phyloP scores from a whole-genome alignment of 2,329 filamentous ascomycete species.

The Arthrobotrys megalospora region DNA sequence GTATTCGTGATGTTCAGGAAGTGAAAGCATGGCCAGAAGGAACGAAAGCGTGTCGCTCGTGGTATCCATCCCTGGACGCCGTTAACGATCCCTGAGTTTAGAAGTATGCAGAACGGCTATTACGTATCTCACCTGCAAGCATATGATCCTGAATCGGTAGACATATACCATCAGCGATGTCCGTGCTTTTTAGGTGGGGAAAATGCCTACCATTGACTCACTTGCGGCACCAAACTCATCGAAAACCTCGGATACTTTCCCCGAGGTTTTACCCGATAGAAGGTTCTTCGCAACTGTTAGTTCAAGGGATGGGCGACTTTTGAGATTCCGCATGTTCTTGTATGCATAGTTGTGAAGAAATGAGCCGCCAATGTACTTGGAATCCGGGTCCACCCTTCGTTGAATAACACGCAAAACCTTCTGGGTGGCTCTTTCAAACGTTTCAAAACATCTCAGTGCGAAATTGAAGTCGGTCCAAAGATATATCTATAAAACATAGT shows the following conservation, averaged over 20 bases:
- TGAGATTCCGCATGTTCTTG: constrained; percentile 33
- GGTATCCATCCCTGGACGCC: constrained; percentile 48
- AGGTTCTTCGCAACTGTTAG: constrained; percentile 46
- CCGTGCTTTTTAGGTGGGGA: neutral
- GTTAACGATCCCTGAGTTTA: neutral
- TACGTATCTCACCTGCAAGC: constrained; percentile 54
- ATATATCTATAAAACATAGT: constrained; percentile 24
- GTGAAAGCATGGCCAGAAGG: constrained; percentile 71
- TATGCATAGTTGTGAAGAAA: constrained; percentile 49
- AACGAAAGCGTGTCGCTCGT: constrained; percentile 69
- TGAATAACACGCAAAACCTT: constrained; percentile 21
- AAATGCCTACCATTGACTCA: constrained; percentile 55
- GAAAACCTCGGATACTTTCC: constrained; percentile 23
- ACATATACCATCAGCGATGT: constrained; percentile 9
- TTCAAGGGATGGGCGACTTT: neutral
- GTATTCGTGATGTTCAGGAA: constrained; percentile 67
- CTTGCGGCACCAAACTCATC: constrained; percentile 58
- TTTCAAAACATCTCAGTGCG: constrained; percentile 30
- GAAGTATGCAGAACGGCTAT: neutral
- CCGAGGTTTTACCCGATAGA: constrained; percentile 29
- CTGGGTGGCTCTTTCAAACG: constrained; percentile 17
- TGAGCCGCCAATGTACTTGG: constrained; percentile 33
- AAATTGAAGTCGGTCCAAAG: constrained; percentile 55
- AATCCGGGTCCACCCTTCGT: constrained; percentile 6
- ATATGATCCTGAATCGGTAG: constrained; percentile 59